Conservation (phyloP, 202 grass and related monocot species). For the Dendrocalamus latiflorus region DNA sequence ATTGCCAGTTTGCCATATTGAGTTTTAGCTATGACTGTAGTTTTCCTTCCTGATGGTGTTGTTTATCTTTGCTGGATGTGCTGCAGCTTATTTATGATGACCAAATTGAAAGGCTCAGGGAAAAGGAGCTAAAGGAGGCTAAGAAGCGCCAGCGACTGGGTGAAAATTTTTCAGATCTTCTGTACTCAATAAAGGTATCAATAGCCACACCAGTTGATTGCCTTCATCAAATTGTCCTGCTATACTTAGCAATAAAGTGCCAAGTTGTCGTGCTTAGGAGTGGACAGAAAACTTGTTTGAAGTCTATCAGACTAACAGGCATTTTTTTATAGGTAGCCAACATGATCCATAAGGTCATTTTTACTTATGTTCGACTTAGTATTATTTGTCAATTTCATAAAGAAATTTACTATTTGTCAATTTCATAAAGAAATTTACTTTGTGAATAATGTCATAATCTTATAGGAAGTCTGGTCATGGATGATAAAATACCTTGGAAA, state of each 20-base stretch:
- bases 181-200: conserved; percentile 86
- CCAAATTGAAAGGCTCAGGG: conserved; percentile 71
- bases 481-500: background rate
- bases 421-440: background rate
- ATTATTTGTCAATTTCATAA: no score
- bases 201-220: background rate
- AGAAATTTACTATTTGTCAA: background rate
- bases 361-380: background rate
- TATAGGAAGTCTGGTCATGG: background rate
- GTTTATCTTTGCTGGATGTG: conserved; percentile 21
- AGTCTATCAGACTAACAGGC: background rate
- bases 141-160: conserved; percentile 73
- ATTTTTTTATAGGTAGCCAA: background rate
- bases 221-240: background rate
- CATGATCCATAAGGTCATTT: background rate
- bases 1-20: no score
- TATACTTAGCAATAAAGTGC: no score
- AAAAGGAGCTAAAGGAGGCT: conserved; percentile 86
- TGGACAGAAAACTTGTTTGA: background rate
- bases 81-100: conserved; percentile 84
- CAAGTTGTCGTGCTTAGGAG: no score
- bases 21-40: no score
- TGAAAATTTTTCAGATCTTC: conserved; percentile 85
- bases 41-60: background rate
- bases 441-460: background rate